These are phyloP conservation scores for Plasmodium cynomolgi DNA, from an alignment of 169 alveolate genomes.

Conservation along the genomic window DNA sequence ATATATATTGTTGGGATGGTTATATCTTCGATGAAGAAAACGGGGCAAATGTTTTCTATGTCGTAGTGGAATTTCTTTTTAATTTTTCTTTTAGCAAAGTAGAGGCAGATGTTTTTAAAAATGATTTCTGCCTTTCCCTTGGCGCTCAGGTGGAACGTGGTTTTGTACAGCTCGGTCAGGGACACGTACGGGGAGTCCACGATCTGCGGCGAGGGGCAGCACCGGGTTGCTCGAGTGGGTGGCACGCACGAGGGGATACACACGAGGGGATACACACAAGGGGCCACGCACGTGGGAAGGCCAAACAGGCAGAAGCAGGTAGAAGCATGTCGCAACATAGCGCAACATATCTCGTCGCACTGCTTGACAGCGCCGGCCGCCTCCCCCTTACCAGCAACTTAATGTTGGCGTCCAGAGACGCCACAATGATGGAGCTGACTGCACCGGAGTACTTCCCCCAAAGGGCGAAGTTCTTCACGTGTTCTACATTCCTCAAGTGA, in stretches of 20 bases:
- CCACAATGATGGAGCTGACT: slow-evolving; percentile 54
- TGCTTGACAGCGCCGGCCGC: neutral
- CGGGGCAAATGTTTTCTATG: slow-evolving; percentile 65
- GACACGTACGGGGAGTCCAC: slow-evolving; percentile 74
- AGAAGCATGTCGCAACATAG: neutral
- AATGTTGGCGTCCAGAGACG: slow-evolving; percentile 58
- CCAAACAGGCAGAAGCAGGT: neutral
- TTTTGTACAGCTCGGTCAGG: slow-evolving; percentile 36
- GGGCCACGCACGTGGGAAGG: too few relatives aligned
- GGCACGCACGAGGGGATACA: neutral
- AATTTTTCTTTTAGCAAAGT: slow-evolving; percentile 34
- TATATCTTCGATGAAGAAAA: slow-evolving; percentile 58
- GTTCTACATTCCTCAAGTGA: slow-evolving; percentile 58
- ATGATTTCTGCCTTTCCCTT: slow-evolving; percentile 42
- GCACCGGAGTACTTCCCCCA: slow-evolving; percentile 76
- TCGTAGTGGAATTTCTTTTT: slow-evolving; percentile 60
- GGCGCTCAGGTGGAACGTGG: slow-evolving; percentile 39
- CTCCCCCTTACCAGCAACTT: slow-evolving; percentile 30
- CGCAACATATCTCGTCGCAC: neutral
- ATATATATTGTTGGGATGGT: slow-evolving; percentile 62
- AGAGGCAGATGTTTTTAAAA: slow-evolving; percentile 63
- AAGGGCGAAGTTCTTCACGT: slow-evolving; percentile 53
- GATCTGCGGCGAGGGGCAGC: neutral
- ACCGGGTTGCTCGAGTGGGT: neutral
- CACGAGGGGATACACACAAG: too few relatives aligned